Base-by-base conservation (phyloP, 2,329 filamentous ascomycete genomes). In the Calonectria montana region DNA sequence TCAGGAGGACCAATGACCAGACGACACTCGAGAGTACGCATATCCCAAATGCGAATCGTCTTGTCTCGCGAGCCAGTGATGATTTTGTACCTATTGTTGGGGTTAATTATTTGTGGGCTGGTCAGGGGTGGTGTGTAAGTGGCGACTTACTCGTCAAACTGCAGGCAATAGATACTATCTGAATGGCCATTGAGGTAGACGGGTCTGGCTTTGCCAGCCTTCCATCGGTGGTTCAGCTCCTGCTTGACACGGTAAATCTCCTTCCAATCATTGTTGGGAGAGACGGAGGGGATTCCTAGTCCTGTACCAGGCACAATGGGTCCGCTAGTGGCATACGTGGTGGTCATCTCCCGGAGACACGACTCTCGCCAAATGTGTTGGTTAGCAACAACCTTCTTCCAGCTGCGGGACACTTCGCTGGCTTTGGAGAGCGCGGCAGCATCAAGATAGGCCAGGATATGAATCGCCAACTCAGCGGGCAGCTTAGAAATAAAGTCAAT, bases 101-200 rank as follows among this genome's bases (percentile, higher is more conserved):
- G 41, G 78, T 88, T 82, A 88, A 84, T 31, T 10, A 41, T 27
- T 66, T 10, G 39, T 31, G 21, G 55, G 29, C 23, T 3, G 16
- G 48, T 27, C 53, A 37, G 18, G 43, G 8, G n/a, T 16, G 8
- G n/a, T 15, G 27, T 21, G 31, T 35, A 25, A 25, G 57, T 41
- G 57, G 57, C 37, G 37, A 87, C 92, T 78, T 89, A 95, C 93
- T 98, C 96, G 82, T 99, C 97, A 82, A 98, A 99, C 81, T 99
- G 97, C 69, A 97, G 91, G 83, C 97, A 99, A 85, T 99, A 99
- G 69, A 99, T 97, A 76, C 95, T 98, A 82, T 99, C 97, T 29
- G 92, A 92, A 82, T 99, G 97, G 2, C 97, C 97, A 78, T 97
- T 95, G 25, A 99, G 89, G 82, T 98, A 98, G 68, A 97, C 91